Evolutionary conservation across 1,284 basidiomycete genomes (phyloP).

Genomic region (Acaromyces ingoldii): DNA sequence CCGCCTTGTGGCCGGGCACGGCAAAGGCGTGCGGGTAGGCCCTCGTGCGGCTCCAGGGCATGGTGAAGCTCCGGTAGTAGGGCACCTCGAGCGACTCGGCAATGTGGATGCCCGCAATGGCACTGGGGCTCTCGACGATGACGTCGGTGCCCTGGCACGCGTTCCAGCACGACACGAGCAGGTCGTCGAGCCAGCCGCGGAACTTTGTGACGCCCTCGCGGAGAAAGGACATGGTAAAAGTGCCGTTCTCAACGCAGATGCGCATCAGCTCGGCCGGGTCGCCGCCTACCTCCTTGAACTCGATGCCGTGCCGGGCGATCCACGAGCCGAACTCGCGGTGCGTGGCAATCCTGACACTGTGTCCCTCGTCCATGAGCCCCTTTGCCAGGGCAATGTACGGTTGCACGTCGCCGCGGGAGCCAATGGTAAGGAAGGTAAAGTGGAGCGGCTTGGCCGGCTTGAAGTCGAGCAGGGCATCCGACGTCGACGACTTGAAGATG

Average conservation of each 20-base stretch:
- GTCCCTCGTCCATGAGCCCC: slow-evolving; percentile 83
- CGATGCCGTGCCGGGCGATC: slow-evolving; percentile 85
- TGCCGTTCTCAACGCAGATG: slow-evolving; percentile 59
- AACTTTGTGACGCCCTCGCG: slow-evolving; percentile 88
- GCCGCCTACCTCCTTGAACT: slow-evolving; percentile 86
- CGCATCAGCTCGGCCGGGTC: slow-evolving; percentile 86
- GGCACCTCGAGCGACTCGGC: slow-evolving; percentile 89
- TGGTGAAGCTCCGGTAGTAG: slow-evolving; percentile 83
- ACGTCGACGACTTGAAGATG: background rate
- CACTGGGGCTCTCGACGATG: slow-evolving; percentile 87
- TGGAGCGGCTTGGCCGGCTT: slow-evolving; percentile 23
- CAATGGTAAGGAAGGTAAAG: slow-evolving; percentile 85
- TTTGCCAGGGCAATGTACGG: slow-evolving; percentile 88
- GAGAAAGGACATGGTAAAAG: slow-evolving; percentile 88
- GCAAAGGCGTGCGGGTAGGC: slow-evolving; percentile 97
- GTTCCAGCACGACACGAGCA: slow-evolving; percentile 86
- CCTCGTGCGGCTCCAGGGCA: slow-evolving; percentile 71
- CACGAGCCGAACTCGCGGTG: slow-evolving; percentile 91
- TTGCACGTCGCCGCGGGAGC: slow-evolving; percentile 74
- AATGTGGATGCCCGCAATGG: slow-evolving; percentile 98
- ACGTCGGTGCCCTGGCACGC: slow-evolving; percentile 92
- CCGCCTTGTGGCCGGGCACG: slow-evolving; percentile 80
- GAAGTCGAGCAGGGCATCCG: slow-evolving; percentile 19
- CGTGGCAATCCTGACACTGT: slow-evolving; percentile 77
- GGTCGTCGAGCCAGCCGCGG: slow-evolving; percentile 92